Evolutionary conservation across 2,329 filamentous ascomycete genomes (phyloP), one percentile per base, ranked within the genome.

Genomic region (Ophiostoma sp.): DNA sequence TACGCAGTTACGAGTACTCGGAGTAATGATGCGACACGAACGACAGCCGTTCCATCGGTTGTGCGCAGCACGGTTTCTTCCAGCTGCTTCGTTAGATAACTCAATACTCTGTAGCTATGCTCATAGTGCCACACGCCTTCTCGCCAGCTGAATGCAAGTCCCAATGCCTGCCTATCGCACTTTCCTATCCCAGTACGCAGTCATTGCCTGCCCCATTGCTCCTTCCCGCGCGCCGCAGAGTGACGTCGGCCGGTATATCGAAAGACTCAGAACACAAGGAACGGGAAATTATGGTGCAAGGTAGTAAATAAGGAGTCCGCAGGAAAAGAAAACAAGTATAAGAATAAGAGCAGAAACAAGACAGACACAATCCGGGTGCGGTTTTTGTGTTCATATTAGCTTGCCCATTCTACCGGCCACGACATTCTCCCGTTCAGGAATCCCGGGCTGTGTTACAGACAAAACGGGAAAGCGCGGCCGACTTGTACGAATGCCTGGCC

Each of bases 381-480:
- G 27, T 55, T 49, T 66, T 62, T 41, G 42, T 47, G 9, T 6
- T 45, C 49, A 8, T 8, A n/a, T 55, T 27, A 27, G n/a, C 7
- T 55, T n/a, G 18, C 27, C 18, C 47, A 27, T 68, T 64, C 47
- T 65, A 55, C 62, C 9, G 12, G 11, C 6, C 55, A 60, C 47
- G 49, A 55, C 49, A 55, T 52, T 27, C n/a, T 27, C 49, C 49
- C 49, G 27, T 36, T 55, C 6, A 27, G 49, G 49, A 11, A 55
- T 55, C 49, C 49, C 49, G 49, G 27, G 40, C 49, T 49, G 67
- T 55, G 55, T 55, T 49, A 52, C 38, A 49, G 41, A 66, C 67
- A 7, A 55, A 64, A 69, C 55, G 63, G 67, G 67, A 64, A 69
- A 58, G 45, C 47, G 58, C 67, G 67, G 45, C 58, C 67, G 55